Evolutionary conservation across 352 stramenopile genomes (phyloP).

Genomic region (Pythium dissimile): DNA sequence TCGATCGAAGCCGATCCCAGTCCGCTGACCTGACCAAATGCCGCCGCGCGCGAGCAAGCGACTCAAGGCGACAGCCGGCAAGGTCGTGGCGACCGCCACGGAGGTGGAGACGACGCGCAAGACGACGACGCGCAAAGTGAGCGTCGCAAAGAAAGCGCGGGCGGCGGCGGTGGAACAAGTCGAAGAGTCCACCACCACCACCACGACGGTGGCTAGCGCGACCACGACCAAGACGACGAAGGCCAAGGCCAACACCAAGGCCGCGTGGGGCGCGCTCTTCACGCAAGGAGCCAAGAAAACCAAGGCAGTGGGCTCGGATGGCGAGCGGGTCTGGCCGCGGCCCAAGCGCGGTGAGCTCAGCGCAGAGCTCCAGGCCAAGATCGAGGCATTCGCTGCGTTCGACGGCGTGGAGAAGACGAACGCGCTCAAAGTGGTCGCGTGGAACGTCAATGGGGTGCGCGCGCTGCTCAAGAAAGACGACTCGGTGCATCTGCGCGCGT

Average conservation of each 20-base stretch:
- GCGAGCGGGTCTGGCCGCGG: constrained; percentile 11
- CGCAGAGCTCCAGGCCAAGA: constrained; percentile 36
- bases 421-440: constrained; percentile 55
- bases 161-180: neutral
- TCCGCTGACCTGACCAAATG: constrained; percentile 15
- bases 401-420: constrained; percentile 33
- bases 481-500: constrained; percentile 61
- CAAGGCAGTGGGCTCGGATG: neutral
- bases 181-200: too few relatives aligned
- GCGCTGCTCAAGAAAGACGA: constrained; percentile 73
- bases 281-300: constrained; percentile 6
- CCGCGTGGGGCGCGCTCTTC: constrained; percentile 27
- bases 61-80: constrained; percentile 21
- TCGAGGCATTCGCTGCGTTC: constrained; percentile 49
- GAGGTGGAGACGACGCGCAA: constrained; percentile 1
- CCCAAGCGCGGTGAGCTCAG: constrained; percentile 29
- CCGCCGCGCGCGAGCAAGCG: constrained; percentile 21
- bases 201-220: constrained; percentile 4
- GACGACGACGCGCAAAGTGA: neutral
- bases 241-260: constrained; percentile 1
- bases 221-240: constrained; percentile 7
- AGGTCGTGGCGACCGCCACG: constrained; percentile 6
- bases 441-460: constrained; percentile 85
- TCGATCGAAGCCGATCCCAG: too few relatives aligned
- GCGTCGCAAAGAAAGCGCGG: neutral